Percentiles rank a stretch among this genome's conserved stretches.
Conservation (phyloP, 805 yeast genomes). For the Teunomyces stri region DNA sequence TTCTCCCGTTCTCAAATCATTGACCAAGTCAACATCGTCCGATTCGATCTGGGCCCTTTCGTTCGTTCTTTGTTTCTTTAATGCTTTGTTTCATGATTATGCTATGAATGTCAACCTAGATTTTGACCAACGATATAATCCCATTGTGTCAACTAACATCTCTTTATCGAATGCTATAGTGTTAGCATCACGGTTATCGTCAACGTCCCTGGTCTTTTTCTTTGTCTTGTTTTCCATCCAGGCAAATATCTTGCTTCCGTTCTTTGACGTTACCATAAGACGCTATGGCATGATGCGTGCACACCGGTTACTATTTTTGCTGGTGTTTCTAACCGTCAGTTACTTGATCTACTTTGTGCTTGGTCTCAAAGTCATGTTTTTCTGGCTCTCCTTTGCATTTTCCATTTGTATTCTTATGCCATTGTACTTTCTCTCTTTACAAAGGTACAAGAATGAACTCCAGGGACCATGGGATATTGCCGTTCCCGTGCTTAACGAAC, state of each 20-base stretch:
- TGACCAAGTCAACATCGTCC: conserved; percentile 84
- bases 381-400: conserved; percentile 52
- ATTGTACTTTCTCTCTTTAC: conserved; percentile 64
- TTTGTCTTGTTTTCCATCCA: conserved; percentile 75
- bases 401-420: conserved; percentile 61
- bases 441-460: conserved; percentile 76
- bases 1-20: conserved; percentile 86
- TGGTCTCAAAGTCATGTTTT: conserved; percentile 29
- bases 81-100: conserved; percentile 67
- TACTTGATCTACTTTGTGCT: conserved; percentile 27
- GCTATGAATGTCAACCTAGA: conserved; percentile 43
- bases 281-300: conserved; percentile 26
- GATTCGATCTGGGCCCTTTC: conserved; percentile 95
- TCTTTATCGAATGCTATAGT: conserved; percentile 85
- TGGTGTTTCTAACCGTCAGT: conserved; percentile 24
- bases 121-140: conserved; percentile 29
- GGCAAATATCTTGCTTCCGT: conserved; percentile 69
- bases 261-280: conserved; percentile 61
- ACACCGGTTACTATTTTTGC: conserved; percentile 21
- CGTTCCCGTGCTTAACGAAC: conserved; percentile 46
- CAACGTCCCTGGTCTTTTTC: conserved; percentile 77
- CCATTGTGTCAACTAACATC: conserved; percentile 74
- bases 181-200: conserved; percentile 77
- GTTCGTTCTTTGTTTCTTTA: conserved; percentile 70
- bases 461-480: conserved; percentile 96